A percentile compares a stretch with the other conserved stretches of the same genome.
Evolutionary conservation across 495 filamentous ascomycete species (phyloP).

Genomic region (Hyaloscypha bicolor): DNA sequence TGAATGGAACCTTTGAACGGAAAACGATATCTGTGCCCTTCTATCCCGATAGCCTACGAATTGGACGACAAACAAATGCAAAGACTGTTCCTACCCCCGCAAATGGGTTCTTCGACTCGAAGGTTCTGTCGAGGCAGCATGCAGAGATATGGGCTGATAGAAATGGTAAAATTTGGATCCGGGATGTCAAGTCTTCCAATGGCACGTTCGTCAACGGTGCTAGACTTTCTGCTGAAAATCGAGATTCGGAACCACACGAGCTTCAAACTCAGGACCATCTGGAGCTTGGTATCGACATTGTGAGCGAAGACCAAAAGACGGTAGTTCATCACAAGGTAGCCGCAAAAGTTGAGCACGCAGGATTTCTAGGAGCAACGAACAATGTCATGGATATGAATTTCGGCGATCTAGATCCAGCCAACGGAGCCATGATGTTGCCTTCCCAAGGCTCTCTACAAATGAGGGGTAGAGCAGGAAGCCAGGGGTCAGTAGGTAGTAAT

Average conservation of each 20-base stretch:
- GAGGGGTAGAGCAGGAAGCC: constrained; percentile 72
- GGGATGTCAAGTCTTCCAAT: constrained; percentile 97
- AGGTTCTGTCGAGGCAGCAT: constrained; percentile 94
- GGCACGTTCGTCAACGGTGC: constrained; percentile 97
- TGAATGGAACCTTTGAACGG: constrained; percentile 94
- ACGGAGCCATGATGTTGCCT: constrained; percentile 65
- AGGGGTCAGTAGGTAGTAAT: constrained; percentile 65
- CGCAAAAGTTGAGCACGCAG: constrained; percentile 93
- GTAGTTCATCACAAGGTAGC: constrained; percentile 98
- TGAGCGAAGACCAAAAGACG: constrained; percentile 96
- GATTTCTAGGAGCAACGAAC: constrained; percentile 65
- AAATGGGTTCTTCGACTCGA: constrained; percentile 97
- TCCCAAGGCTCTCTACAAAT: constrained; percentile 49
- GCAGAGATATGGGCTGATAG: constrained; percentile 95
- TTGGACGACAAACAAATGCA: constrained; percentile 94
- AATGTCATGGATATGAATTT: constrained; percentile 87
- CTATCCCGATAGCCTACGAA: constrained; percentile 83
- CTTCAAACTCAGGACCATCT: constrained; percentile 84
- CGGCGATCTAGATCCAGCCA: constrained; percentile 79
- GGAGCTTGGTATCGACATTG: constrained; percentile 96
- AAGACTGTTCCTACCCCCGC: constrained; percentile 87
- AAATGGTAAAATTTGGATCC: constrained; percentile 89
- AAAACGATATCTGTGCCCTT: constrained; percentile 94
- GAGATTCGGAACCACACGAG: constrained; percentile 93
- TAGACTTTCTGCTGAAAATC: constrained; percentile 85